Base-by-base conservation (phyloP, 805 yeast genomes). In the Monosporozyma unispora region DNA sequence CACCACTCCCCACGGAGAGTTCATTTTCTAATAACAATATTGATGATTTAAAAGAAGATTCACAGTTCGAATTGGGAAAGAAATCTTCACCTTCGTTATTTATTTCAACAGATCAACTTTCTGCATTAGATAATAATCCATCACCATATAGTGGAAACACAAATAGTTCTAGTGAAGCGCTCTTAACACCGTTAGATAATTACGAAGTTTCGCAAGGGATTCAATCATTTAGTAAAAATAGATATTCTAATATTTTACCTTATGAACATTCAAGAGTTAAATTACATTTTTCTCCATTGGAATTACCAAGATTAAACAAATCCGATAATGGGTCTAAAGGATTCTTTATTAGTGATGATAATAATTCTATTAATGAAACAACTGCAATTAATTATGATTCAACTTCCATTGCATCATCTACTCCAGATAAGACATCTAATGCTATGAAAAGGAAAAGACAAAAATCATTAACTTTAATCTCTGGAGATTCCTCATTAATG, bases 201-300 rank as follows among this genome's bases (percentile, higher is more conserved):
- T 66, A 66, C 46, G 62, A 59, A 45, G 75, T 86, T 42, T 75
- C 83, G 21, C 75, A 84, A 16, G 96, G 95, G 1, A 79, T 88
- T 38, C 91, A 85, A 62, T 77, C 80, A 21, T 88, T 90, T 38
- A 68, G 77, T 48, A 88, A 88, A 62, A 88, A 89, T 65, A 70
- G 97, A 54, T 89, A 89, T 71, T 82, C 86, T 54, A 93, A 90
- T 64, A 86, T 89, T 45, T 78, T 85, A 57, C 89, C 95, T 4
- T 89, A 79, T 65, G 95, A 86, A 60, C 91, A 87, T 59, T 78
- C 95, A 12, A 73, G 96, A 50, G 96, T 90, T 19, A 79, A 62
- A 46, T 49, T 67, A 44, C 60, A 58, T 25, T 64, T 66, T 44
- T 67, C 69, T 10, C 73, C 70, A 46, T 52, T 54, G 22, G 43